Evolutionary conservation across 1,284 basidiomycete genomes (phyloP).

Genomic region (Ganoderma meredithae): DNA sequence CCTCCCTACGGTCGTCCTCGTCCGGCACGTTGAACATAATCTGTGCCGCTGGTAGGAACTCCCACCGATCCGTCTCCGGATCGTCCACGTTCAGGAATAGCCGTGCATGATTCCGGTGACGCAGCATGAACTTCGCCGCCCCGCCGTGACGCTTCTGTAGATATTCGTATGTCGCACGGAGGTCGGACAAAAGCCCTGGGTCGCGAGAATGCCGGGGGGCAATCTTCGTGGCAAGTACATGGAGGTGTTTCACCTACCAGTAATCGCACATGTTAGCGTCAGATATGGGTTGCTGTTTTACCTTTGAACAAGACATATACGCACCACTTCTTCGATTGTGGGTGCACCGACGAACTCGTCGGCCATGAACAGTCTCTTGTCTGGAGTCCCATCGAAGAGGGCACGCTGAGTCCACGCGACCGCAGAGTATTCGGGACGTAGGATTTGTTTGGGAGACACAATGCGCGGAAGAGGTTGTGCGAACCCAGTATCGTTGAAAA

Average conservation of each 20-base stretch:
- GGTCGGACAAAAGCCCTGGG: constrained; percentile 40
- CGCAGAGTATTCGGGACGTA: constrained; percentile 44
- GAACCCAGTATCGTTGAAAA: constrained; percentile 30
- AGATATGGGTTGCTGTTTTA: background rate
- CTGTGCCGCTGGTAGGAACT: constrained; percentile 43
- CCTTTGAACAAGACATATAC: constrained; percentile 25
- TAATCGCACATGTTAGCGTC: background rate
- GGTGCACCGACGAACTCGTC: constrained; percentile 49
- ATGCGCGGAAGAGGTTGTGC: constrained; percentile 40
- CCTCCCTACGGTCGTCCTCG: constrained; percentile 35
- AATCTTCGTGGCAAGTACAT: constrained; percentile 38
- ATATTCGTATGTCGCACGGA: constrained; percentile 49
- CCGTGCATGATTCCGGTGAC: constrained; percentile 15
- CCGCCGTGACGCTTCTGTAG: constrained; percentile 40
- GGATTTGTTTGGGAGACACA: constrained; percentile 46
- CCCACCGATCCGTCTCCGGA: constrained; percentile 38
- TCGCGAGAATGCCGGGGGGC: constrained; percentile 37
- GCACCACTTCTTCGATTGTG: constrained; percentile 49
- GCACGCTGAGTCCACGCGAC: constrained; percentile 56
- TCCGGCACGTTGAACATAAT: constrained; percentile 46
- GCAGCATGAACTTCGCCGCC: constrained; percentile 17
- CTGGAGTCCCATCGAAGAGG: constrained; percentile 39
- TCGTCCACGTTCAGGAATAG: constrained; percentile 52
- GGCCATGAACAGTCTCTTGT: constrained; percentile 40
- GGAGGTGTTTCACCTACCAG: constrained; percentile 48